Conservation (phyloP, 345 rosid species). For the Eucalyptus brandiana region DNA sequence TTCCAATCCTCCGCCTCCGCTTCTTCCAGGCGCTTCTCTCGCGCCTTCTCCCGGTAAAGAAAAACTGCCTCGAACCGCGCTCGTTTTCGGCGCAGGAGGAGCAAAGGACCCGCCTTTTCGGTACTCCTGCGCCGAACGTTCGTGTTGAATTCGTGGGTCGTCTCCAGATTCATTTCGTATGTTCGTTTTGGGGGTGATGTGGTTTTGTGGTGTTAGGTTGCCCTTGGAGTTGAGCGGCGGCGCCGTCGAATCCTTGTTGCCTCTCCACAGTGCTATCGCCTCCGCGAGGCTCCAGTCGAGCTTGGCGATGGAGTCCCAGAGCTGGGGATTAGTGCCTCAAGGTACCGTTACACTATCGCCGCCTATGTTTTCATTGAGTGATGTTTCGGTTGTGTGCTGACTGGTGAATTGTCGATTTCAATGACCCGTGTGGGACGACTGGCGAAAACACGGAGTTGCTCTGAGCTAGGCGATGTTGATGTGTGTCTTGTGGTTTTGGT, state of each 20-base stretch:
- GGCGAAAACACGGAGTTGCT: background rate
- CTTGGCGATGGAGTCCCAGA: constrained; percentile 38
- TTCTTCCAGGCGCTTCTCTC: constrained; percentile 22
- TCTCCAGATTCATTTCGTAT: background rate
- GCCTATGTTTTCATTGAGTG: background rate
- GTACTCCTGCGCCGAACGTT: background rate
- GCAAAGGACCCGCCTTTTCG: background rate
- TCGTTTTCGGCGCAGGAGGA: background rate
- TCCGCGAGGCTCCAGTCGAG: constrained; percentile 51
- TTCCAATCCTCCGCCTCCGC: constrained; percentile 9
- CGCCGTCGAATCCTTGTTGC: constrained; percentile 31
- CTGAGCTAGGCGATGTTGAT: background rate
- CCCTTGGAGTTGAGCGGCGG: constrained; percentile 47
- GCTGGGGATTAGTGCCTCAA: constrained; percentile 77
- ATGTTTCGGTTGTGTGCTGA: background rate
- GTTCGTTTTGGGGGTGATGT: background rate
- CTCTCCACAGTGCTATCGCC: constrained; percentile 59
- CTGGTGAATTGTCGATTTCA: background rate
- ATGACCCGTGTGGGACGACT: background rate
- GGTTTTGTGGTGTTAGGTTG: constrained; percentile 10
- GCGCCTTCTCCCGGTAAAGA: constrained; percentile 14
- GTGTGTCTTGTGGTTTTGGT: background rate
- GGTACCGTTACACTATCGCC: constrained; percentile 9
- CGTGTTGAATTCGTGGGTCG: background rate
- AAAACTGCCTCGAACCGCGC: background rate